A percentile compares a stretch with the other conserved stretches of the same genome.
phyloP scores from a whole-genome alignment of 495 filamentous ascomycete genomes.

The Penicillium dipodomyicola region DNA sequence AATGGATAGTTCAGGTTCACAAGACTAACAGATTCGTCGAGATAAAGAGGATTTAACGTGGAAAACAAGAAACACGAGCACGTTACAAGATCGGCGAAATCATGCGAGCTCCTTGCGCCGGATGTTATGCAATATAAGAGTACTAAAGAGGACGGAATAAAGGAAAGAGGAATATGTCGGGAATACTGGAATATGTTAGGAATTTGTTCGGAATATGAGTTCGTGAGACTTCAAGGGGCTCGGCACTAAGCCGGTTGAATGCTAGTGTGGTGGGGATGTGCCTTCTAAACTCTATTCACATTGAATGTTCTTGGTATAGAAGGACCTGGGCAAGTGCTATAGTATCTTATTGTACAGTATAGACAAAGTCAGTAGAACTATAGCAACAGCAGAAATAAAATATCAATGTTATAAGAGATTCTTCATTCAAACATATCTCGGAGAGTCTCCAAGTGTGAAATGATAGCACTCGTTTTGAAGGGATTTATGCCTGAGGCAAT shows the following conservation, averaged over 20 bases:
- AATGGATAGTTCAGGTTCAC: background rate
- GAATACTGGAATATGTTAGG: background rate
- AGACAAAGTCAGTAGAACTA: too few relatives aligned
- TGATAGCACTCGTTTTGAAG: background rate
- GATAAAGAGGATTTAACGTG: background rate
- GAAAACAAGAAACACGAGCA: background rate
- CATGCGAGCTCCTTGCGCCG: conserved; percentile 8
- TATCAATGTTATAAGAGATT: background rate
- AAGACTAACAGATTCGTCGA: background rate
- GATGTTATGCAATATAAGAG: background rate
- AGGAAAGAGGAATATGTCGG: background rate
- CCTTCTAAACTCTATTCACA: conserved; percentile 9
- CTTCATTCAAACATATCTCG: background rate
- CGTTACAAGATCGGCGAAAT: conserved; percentile 3
- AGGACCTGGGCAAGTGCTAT: too few relatives aligned
- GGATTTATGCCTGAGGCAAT: background rate
- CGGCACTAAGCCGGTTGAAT: conserved; percentile 4
- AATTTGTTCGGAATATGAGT: background rate
- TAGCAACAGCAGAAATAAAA: background rate
- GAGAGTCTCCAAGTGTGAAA: background rate
- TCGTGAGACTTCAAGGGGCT: conserved; percentile 9
- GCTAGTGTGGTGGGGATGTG: conserved; percentile 9
- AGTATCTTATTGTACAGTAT: too few relatives aligned
- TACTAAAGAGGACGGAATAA: background rate
- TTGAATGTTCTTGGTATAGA: too few relatives aligned